Base-by-base conservation (phyloP, 2,329 filamentous ascomycete genomes). In the Mycosphaerella arachidis region DNA sequence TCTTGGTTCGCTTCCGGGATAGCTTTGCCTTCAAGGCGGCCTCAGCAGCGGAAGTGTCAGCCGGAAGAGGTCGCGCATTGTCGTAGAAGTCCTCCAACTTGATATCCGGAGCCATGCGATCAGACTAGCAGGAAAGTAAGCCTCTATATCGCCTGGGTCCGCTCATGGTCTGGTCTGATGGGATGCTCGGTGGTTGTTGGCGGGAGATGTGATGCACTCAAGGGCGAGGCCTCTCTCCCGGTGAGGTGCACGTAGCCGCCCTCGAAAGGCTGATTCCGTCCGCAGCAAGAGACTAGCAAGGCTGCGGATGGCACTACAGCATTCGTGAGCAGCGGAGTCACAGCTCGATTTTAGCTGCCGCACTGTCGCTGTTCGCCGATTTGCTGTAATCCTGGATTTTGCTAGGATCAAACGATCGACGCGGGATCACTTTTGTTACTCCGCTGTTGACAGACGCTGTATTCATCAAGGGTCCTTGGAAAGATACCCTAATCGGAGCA, bases 1-100 rank as follows among this genome's bases (percentile, higher is more conserved):
- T 96, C 78, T 97, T 97, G 55, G 92, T 96, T 69, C 92, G 82
- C 73, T 87, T 91, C 24, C 74, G 67, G 10, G 68, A 69, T 30
- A 72, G 58, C 54, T 66, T 70, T 31, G 69, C 69, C 50, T 68
- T 69, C 58, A 71, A 58, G 20, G 67, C 62, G 13, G 68, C 68
- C 43, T 71, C 68, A 10, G 69, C 68, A 45, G 64, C 65, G 31
- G 65, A 62, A 8, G 68, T 71, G 59, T 69, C 69, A n/a, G 59
- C 57, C 46, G 56, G 59, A 27, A 48, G 30, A 50, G 48, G 48
- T 54, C 51, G 31, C 45, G 16, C 35, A 33, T 58, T 55, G 20
- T 52, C 55, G 40, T 43, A 35, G 18, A 29, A 31, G 43, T 62
- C 57, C 16, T 64, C 57, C 54, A 45, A 29, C 48, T 57, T 57